phyloP scores from a whole-genome alignment of 192 early-diverging fungal genomes.

The Radiomyces spectabilis region DNA sequence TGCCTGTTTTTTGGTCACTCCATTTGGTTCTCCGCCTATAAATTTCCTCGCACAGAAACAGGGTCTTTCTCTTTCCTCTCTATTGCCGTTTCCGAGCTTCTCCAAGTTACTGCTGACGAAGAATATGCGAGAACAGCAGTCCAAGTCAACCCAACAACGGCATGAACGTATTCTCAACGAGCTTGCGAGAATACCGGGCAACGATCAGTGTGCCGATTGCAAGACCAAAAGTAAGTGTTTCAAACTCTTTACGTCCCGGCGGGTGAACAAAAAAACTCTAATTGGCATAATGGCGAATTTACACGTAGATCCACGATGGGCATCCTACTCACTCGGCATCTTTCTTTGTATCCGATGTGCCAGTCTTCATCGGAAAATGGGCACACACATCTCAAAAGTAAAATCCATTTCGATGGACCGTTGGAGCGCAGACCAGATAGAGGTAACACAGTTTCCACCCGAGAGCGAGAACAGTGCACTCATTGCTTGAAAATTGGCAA shows the following conservation, averaged over 20 bases:
- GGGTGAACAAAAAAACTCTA: background rate
- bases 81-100: too few relatives aligned
- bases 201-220: slow-evolving; percentile 73
- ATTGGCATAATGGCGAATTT: background rate
- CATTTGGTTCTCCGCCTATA: too few relatives aligned
- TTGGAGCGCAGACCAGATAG: slow-evolving; percentile 84
- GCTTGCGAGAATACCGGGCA: slow-evolving; percentile 59
- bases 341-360: slow-evolving; percentile 94
- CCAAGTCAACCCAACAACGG: slow-evolving; percentile 39
- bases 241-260: background rate
- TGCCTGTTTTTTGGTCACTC: too few relatives aligned
- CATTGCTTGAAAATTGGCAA: background rate
- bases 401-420: slow-evolving; percentile 85
- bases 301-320: slow-evolving; percentile 72
- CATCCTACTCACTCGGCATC: slow-evolving; percentile 84
- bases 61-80: too few relatives aligned
- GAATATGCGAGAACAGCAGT: slow-evolving; percentile 10
- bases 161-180: slow-evolving; percentile 63
- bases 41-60: too few relatives aligned
- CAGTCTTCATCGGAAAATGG: slow-evolving; percentile 73
- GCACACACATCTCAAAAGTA: slow-evolving; percentile 87
- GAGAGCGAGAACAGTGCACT: too few relatives aligned
- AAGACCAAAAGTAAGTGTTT: slow-evolving; percentile 51
- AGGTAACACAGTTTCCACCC: too few relatives aligned
- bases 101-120: too few relatives aligned